Evolutionary conservation across 1,284 basidiomycete genomes (phyloP).

Genomic region (Tremellales sp.): DNA sequence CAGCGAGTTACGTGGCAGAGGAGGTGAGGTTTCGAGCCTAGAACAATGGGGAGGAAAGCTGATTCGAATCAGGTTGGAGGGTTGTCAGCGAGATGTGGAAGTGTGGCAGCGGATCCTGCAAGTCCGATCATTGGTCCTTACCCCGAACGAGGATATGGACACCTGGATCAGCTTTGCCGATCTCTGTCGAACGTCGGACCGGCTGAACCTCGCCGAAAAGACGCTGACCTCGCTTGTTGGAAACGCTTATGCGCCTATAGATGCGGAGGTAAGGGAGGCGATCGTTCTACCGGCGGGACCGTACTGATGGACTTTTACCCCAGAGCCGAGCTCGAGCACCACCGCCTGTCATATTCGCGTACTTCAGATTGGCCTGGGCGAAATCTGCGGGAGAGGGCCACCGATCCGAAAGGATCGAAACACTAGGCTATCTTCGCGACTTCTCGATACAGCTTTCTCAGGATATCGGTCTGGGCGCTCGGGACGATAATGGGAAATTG

Average conservation of each 20-base stretch:
- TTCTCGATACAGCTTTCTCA: constrained; percentile 73
- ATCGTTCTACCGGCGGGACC: background rate
- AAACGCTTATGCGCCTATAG: constrained; percentile 50
- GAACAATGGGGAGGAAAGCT: background rate
- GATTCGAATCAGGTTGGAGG: constrained; percentile 65
- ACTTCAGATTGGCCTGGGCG: constrained; percentile 96
- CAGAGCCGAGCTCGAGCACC: constrained; percentile 70
- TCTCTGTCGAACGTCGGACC: constrained; percentile 76
- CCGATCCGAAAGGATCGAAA: constrained; percentile 59
- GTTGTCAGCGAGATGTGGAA: constrained; percentile 97
- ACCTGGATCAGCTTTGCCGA: constrained; percentile 98
- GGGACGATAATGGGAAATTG: constrained; percentile 46
- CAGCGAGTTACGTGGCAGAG: constrained; percentile 96
- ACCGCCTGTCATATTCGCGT: constrained; percentile 94
- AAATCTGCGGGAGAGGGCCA: constrained; percentile 54
- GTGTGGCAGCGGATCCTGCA: constrained; percentile 98
- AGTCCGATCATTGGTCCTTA: constrained; percentile 89
- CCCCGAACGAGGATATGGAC: constrained; percentile 88
- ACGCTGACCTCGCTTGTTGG: constrained; percentile 88
- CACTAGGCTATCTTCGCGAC: constrained; percentile 76
- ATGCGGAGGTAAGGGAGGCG: constrained; percentile 32
- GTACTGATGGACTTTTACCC: constrained; percentile 20
- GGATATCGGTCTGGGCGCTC: constrained; percentile 66
- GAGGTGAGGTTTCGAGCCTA: constrained; percentile 54
- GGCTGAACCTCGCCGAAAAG: constrained; percentile 89